Evolutionary conservation across 2,329 filamentous ascomycete species (phyloP), one percentile per base, ranked within the genome.

Genomic region (Arthrobotrys pseudoclavata): DNA sequence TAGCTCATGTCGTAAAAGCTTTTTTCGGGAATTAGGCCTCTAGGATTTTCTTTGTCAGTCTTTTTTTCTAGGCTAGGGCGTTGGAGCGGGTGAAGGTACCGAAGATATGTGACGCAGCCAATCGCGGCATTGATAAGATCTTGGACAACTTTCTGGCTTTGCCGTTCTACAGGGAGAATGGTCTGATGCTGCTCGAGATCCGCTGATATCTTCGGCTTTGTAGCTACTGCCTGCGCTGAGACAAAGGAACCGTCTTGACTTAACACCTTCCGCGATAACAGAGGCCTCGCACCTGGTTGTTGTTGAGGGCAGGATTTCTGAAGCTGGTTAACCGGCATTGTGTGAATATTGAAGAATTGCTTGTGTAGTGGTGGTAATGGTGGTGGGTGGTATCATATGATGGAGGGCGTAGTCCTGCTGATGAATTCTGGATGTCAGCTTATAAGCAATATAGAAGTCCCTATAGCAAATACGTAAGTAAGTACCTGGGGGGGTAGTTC

Each of bases 1-100:
- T 82, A 82, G n/a, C 61, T 79, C 69, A 80, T 79, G 55, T 81
- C 79, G 24, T 76, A 75, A 53, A 82, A 82, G 48, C 80, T 81
- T 45, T 81, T 79, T 34, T 82, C 81, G 0, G 81, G 81, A 62
- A 82, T 79, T 13, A 82, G 79, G 20, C 80, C 79, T 26, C 81
- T 81, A n/a, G 45, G 48, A 6, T 26, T 1, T 15, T 6, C 15
- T 29, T n/a, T 40, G 40, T 50, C 9, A 48, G 45, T 42, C 6
- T 6, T 6, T 22, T 2, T 18, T 4, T 12, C 7, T 9, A 22
- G 22, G 12, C 1, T 3, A 22, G 29, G 42, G n/a, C 2, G 15
- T 15, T 29, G 45, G 18, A 22, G 13, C 12, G 2, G 10, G 29
- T 15, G n/a, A 63, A 42, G 42, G 7, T 76, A 81, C 80, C 81